Base-by-base conservation (phyloP, 1,139 yeast genomes). In the Tardiomyces depauwii region DNA sequence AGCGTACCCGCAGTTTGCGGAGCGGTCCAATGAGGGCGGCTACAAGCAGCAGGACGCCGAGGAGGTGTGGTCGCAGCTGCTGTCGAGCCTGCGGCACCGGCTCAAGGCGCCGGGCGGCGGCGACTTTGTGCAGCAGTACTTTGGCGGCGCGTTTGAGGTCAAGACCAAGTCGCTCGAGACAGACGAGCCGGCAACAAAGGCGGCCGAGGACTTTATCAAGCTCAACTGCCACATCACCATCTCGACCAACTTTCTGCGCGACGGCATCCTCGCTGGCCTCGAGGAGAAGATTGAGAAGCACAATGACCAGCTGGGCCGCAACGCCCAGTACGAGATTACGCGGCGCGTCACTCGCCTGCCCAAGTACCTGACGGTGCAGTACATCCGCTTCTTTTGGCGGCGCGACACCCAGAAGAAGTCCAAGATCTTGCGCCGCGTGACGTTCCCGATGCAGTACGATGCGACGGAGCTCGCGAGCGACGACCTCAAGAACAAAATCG, bases 21-120 rank as follows among this genome's bases (percentile, higher is more conserved):
- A 91, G 61, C 61, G 60, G 7, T 78, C 77, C 44, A 73, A 74
- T 44, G 68, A 71, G 47, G 96, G 96, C 1, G 71, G 75, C 49
- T 84, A 76, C 62, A 88, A 85, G 62, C 98, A 91, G 67, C 99
- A 91, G 65, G 99, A 91, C 70, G 98, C 98, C 0, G 99, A 91
- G 67, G 99, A 91, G 63, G 85, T 93, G 23, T 88, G 80, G 67
- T 82, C 96, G 13, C 93, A 85, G 61, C 73, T 91, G 47, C 66
- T 89, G 53, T 68, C 71, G 42, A 66, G 74, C 32, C 64, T 87
- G 51, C 67, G 77, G 21, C 43, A 49, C 25, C 53, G 55, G n/a
- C 49, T 54, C 32, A 49, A 52, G 28, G 30, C 28, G 27, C 45
- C 27, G 32, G 36, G 10, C n/a, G 42, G 48, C 18, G 45, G 50